Percentiles rank a stretch among this genome's conserved stretches.
Conservation (phyloP, 768 basidiomycete genomes). For the Pleurotus ostreatus region DNA sequence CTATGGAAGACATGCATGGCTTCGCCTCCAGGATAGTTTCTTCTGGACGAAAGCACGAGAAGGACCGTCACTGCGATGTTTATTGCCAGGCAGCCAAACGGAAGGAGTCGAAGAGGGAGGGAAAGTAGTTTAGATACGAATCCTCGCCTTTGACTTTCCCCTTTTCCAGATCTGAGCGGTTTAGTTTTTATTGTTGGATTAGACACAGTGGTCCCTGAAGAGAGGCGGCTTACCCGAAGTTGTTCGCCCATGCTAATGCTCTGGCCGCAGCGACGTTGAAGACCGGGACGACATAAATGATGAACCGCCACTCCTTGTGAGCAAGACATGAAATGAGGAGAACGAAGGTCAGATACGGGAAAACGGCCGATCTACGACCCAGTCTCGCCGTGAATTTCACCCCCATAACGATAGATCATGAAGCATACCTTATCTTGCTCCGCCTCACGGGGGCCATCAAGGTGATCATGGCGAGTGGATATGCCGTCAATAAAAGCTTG, state of each 20-base stretch:
- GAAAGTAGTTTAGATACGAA: conserved; percentile 29
- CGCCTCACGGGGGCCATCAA: conserved; percentile 40
- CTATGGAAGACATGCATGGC: conserved; percentile 64
- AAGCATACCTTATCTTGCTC: conserved; percentile 1
- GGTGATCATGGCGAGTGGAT: conserved; percentile 54
- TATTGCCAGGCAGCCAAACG: conserved; percentile 29
- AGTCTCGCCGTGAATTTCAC: no score
- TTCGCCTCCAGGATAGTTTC: conserved; percentile 88
- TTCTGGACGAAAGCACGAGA: conserved; percentile 52
- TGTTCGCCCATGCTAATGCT: conserved; percentile 46
- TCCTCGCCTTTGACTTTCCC: no score
- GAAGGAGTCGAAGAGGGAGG: conserved; percentile 40
- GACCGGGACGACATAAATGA: conserved; percentile 80
- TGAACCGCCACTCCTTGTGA: conserved; percentile 98
- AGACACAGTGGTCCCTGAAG: neutral
- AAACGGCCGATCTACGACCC: conserved; percentile 39
- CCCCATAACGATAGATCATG: no score
- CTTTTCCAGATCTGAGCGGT: no score
- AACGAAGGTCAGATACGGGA: conserved; percentile 52
- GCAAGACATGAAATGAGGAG: conserved; percentile 67
- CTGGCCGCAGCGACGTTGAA: conserved; percentile 79
- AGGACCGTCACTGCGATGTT: conserved; percentile 55
- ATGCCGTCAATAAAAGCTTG: conserved; percentile 65
- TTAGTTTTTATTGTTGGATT: no score
- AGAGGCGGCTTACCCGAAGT: conserved; percentile 40